These are phyloP conservation scores for Pyrus communis DNA, from an alignment of 306 rosid species.

Conservation along the genomic window DNA sequence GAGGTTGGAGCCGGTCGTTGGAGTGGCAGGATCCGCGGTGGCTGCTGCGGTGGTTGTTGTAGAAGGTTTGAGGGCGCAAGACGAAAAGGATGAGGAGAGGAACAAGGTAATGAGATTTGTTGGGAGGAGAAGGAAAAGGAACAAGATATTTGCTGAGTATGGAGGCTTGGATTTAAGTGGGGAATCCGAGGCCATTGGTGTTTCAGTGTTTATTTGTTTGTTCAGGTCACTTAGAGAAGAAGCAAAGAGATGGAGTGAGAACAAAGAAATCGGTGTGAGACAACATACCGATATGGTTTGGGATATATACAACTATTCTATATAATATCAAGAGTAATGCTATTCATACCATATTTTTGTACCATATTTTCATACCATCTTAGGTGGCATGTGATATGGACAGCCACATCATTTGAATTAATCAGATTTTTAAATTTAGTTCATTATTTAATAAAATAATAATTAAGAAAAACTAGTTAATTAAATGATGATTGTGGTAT, in stretches of 20 bases:
- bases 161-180: neutral
- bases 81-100: slow-evolving; percentile 25
- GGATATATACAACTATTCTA: neutral
- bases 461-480: too few species aligned
- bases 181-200: neutral
- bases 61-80: slow-evolving; percentile 10
- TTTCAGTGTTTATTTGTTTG: neutral
- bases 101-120: slow-evolving; percentile 31
- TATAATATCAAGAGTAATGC: neutral
- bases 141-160: slow-evolving; percentile 9
- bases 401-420: too few species aligned
- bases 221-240: neutral
- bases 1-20: neutral
- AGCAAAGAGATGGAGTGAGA: neutral
- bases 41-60: neutral
- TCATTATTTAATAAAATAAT: too few species aligned
- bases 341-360: too few species aligned
- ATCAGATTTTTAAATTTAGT: too few species aligned
- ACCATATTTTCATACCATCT: too few species aligned
- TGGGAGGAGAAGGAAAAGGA: slow-evolving; percentile 28
- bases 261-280: neutral
- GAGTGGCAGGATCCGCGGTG: neutral
- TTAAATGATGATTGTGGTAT: too few species aligned
- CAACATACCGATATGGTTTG: neutral
- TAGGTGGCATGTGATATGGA: too few species aligned